Evolutionary conservation across 345 rosid species (phyloP).

Genomic region (Raphanus raphanistrum): DNA sequence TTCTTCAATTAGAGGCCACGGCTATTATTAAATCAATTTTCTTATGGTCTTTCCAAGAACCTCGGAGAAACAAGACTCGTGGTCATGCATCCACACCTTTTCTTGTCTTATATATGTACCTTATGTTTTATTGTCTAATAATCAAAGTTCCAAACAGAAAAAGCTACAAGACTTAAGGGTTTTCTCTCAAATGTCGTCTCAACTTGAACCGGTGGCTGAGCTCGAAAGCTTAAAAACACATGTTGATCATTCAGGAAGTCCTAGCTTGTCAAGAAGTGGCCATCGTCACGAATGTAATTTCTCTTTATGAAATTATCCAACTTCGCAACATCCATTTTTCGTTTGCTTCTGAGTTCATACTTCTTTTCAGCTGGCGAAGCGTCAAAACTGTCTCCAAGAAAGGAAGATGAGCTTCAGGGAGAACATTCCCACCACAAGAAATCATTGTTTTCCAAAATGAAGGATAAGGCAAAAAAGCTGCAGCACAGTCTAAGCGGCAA

Average conservation of each 20-base stretch:
- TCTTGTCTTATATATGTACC: slow-evolving; percentile 26
- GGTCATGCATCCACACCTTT: neutral
- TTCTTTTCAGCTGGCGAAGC: slow-evolving; percentile 40
- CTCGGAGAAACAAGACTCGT: slow-evolving; percentile 37
- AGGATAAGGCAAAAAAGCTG: too few species aligned
- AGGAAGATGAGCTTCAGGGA: too few species aligned
- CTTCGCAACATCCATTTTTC: neutral
- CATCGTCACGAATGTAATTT: slow-evolving; percentile 54
- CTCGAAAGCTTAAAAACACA: slow-evolving; percentile 38
- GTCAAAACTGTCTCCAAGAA: slow-evolving; percentile 44
- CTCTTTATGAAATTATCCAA: neutral
- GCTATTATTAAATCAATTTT: slow-evolving; percentile 16
- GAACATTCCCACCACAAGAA: too few species aligned
- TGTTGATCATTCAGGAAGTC: slow-evolving; percentile 39
- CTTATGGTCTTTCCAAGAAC: slow-evolving; percentile 41
- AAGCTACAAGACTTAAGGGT: neutral
- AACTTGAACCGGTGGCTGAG: slow-evolving; percentile 37
- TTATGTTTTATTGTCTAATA: neutral
- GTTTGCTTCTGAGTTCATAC: neutral
- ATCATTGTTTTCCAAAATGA: too few species aligned
- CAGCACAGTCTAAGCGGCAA: too few species aligned
- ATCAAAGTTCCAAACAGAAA: slow-evolving; percentile 5
- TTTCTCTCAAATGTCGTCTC: slow-evolving; percentile 16
- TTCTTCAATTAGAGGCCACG: neutral
- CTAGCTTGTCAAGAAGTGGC: slow-evolving; percentile 42